Evolutionary conservation across 768 basidiomycete genomes (phyloP), one percentile per base, ranked within the genome.

Genomic region (Russula abietina): DNA sequence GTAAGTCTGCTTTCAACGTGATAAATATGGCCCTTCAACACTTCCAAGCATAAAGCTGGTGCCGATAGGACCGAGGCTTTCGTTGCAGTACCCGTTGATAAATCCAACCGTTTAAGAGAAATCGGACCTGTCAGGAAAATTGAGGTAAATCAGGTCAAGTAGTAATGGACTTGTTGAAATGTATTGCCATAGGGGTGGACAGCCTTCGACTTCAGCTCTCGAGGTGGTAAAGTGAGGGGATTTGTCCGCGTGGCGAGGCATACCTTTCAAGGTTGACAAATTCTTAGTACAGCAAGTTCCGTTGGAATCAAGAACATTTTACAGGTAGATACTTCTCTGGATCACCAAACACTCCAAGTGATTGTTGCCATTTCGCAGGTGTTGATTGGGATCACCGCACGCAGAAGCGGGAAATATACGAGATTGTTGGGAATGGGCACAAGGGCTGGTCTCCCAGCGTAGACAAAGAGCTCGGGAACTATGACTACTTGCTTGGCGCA

Each of bases 391-490:
- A 97, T 70, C 79, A 88, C 4, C 78, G 79, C 52, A 82, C 86
- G 19, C 79, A 75, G 61, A 81, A 81, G 12, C 81, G 80, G 46
- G 83, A 73, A n/a, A 75, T 97, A 33, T 96, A 81, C 75, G 83
- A 88, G 59, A 87, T 96, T 54, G 78, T 82, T 24, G 83, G 83
- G 38, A 74, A 78, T 48, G 81, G 80, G 7, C 84, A 85, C 66
- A 84, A 87, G 74, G 85, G 87, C 33, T 96, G 93, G 93, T 94
- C 93, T 5, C 77, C 73, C 14, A 77, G 81, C 65, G 94, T 96
- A 9, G 91, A 92, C 71, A 76, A 76, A 1, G 93, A 96, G 72
- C 80, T 88, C n/a, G 92, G 90, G 64, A 92, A 93, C 72, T 92
- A 90, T 71, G 91, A 93, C 68, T 93, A 86, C 71, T 78, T 93